These are phyloP conservation scores for Penicillium palitans DNA, from an alignment of 2,329 filamentous ascomycete genomes.

Conservation along the genomic window DNA sequence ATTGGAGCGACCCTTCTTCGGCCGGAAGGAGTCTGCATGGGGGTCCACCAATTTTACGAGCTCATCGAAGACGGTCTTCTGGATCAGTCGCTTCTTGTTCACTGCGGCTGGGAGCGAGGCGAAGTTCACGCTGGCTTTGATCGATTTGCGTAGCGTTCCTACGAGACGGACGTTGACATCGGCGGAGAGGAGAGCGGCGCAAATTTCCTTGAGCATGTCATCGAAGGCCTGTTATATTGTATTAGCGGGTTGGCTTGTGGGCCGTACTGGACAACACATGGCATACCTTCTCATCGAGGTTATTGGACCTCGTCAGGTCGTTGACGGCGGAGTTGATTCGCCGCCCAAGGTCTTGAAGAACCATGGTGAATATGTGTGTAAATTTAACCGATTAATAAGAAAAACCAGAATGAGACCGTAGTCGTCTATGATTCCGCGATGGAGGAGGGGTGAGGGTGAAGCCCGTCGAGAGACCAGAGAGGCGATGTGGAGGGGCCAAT, in stretches of 20 bases:
- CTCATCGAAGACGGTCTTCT: constrained; percentile 97
- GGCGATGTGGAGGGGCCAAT: constrained; percentile 38
- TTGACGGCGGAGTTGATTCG: constrained; percentile 96
- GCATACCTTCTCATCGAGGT: constrained; percentile 88
- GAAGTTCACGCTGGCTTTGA: constrained; percentile 89
- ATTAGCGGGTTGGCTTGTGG: constrained; percentile 10
- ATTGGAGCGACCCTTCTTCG: constrained; percentile 92
- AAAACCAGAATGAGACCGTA: not conserved
- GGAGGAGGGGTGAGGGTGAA: constrained; percentile 24
- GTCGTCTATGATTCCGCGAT: constrained; percentile 2
- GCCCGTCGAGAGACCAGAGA: constrained; percentile 24
- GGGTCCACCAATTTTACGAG: constrained; percentile 94
- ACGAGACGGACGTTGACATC: constrained; percentile 97
- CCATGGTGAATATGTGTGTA: constrained; percentile 61
- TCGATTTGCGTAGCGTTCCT: constrained; percentile 85
- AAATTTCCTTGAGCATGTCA: constrained; percentile 97
- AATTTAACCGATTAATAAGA: constrained; percentile 10
- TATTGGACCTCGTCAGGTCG: constrained; percentile 86
- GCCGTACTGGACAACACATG: constrained; percentile 6
- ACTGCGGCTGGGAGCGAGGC: constrained; percentile 85
- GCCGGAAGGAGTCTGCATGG: constrained; percentile 91
- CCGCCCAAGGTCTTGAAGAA: constrained; percentile 97
- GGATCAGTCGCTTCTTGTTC: constrained; percentile 98
- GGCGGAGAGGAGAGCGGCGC: constrained; percentile 89
- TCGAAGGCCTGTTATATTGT: constrained; percentile 72